phyloP scores from a whole-genome alignment of 495 filamentous ascomycete genomes.

The Penicillium samsonianum region DNA sequence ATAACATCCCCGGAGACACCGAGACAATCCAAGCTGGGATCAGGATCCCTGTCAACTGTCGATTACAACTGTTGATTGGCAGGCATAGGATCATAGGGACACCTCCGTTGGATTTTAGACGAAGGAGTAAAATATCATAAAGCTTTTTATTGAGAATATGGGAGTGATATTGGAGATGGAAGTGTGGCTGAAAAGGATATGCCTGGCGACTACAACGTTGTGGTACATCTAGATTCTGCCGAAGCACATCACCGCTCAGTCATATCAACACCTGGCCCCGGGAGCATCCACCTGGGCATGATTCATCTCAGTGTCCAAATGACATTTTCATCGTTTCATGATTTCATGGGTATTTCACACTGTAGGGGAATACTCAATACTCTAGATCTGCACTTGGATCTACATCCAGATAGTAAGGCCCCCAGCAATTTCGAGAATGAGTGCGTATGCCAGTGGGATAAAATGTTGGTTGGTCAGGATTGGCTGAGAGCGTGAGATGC shows the following conservation, averaged over 20 bases:
- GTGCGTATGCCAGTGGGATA: background rate
- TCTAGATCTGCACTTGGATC: slow-evolving; percentile 32
- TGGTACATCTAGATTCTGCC: background rate
- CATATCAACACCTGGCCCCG: background rate
- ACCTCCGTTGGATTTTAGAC: background rate
- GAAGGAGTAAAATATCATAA: background rate
- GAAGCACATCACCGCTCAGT: background rate
- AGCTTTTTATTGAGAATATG: background rate
- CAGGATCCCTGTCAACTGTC: background rate
- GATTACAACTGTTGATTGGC: background rate
- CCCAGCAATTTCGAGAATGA: slow-evolving; percentile 10
- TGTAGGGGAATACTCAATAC: slow-evolving; percentile 11
- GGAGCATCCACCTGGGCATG: no score
- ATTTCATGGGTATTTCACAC: background rate
- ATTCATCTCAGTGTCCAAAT: background rate
- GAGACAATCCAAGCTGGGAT: slow-evolving; percentile 1
- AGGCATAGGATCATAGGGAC: background rate
- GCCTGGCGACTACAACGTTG: background rate
- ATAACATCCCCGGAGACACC: background rate
- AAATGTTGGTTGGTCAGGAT: background rate
- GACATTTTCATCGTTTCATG: background rate
- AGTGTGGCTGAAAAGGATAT: background rate
- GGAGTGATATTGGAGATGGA: background rate
- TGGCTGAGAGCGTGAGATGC: slow-evolving; percentile 17
- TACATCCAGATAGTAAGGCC: slow-evolving; percentile 30